These are phyloP conservation scores for Helotiales sp. DNA, from an alignment of 2,329 filamentous ascomycete genomes.

Conservation along the genomic window DNA sequence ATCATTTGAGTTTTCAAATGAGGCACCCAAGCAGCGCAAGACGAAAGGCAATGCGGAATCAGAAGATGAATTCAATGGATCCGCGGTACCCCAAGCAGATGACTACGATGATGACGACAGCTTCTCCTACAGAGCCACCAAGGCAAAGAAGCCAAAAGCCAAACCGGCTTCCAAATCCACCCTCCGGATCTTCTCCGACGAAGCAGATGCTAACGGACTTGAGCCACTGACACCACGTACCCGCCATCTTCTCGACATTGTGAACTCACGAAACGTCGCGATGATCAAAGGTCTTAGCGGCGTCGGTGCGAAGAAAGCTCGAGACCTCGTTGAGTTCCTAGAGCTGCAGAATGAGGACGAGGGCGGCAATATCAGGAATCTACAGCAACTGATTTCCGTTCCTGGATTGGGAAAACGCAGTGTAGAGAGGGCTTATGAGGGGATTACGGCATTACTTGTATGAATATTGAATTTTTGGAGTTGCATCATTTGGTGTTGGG, in stretches of 20 bases:
- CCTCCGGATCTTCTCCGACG: slow-evolving; percentile 41
- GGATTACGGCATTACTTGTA: slow-evolving; percentile 37
- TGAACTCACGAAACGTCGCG: slow-evolving; percentile 72
- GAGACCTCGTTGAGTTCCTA: slow-evolving; percentile 62
- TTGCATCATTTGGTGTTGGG: slow-evolving; percentile 30
- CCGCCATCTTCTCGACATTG: slow-evolving; percentile 67
- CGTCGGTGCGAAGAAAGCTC: slow-evolving; percentile 74
- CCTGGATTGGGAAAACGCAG: slow-evolving; percentile 62
- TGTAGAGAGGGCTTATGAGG: slow-evolving; percentile 57
- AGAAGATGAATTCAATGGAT: slow-evolving; percentile 44
- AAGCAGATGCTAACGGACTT: slow-evolving; percentile 50
- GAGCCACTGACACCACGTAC: slow-evolving; percentile 52
- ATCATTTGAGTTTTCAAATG: slow-evolving; percentile 32
- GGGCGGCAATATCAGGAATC: slow-evolving; percentile 50
- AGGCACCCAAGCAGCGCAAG: slow-evolving; percentile 31
- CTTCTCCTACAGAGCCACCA: slow-evolving; percentile 40
- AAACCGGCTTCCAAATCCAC: slow-evolving; percentile 42
- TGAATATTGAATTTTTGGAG: slow-evolving; percentile 25
- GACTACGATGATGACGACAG: slow-evolving; percentile 47
- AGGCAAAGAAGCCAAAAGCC: slow-evolving; percentile 40
- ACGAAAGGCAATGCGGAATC: slow-evolving; percentile 33
- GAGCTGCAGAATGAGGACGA: slow-evolving; percentile 51
- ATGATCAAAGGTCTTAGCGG: slow-evolving; percentile 71
- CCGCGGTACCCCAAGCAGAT: slow-evolving; percentile 45
- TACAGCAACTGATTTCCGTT: slow-evolving; percentile 58